Percentiles rank a stretch among this genome's conserved stretches.
Evolutionary conservation across 176 grass and related monocot species (phyloP).

Genomic region (Alloteropsis semialata): DNA sequence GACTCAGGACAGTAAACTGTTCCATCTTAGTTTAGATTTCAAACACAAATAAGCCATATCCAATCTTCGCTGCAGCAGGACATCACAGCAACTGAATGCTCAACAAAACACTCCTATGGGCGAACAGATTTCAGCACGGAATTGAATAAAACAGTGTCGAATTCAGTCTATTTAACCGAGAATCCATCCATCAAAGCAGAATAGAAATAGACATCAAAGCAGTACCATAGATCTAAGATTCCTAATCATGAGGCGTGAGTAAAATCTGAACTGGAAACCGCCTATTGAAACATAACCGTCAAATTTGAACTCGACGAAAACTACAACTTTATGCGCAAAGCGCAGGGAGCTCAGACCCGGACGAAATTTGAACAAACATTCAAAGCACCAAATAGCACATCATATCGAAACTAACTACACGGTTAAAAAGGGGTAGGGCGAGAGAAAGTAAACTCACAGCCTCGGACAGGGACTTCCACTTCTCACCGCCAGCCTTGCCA

Average conservation of each 20-base stretch:
- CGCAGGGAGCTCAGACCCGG: too few relatives aligned
- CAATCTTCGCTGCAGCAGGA: not conserved
- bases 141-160: not conserved
- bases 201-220: not conserved
- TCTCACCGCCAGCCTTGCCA: constrained; percentile 91
- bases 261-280: not conserved
- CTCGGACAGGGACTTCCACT: constrained; percentile 89
- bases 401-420: not conserved
- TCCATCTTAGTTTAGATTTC: not conserved
- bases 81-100: not conserved
- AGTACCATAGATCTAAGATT: not conserved
- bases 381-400: too few relatives aligned
- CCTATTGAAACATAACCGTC: not conserved
- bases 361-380: not conserved
- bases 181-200: not conserved
- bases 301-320: not conserved
- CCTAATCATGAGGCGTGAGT: too few relatives aligned
- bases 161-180: not conserved
- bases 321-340: too few relatives aligned
- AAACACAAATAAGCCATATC: not conserved
- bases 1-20: not conserved
- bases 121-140: not conserved
- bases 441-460: constrained; percentile 35
- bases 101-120: too few relatives aligned
- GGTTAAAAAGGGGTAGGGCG: not conserved